Conservation (phyloP, 192 early-diverging fungal species). For the Linnemannia schmuckeri region DNA sequence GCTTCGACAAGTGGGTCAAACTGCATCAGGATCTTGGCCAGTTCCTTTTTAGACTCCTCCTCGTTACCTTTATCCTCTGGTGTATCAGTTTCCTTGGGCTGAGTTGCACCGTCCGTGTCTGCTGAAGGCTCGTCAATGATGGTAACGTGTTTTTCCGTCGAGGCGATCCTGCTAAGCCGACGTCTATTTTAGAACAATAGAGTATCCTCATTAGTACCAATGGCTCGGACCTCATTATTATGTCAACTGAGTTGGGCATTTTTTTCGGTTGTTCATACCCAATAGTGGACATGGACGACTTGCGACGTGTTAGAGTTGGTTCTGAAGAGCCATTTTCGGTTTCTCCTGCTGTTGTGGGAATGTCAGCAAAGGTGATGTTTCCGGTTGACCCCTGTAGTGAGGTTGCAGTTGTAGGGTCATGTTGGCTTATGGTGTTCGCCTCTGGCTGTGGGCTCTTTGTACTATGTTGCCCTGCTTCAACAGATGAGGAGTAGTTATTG, state of each 20-base stretch:
- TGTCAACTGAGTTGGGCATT: background rate
- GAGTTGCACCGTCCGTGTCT: background rate
- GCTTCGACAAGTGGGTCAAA: slow-evolving; percentile 49
- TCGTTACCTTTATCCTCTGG: slow-evolving; percentile 15
- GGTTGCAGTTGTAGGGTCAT: background rate
- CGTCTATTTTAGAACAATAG: slow-evolving; percentile 5
- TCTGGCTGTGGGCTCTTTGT: background rate
- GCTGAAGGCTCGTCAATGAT: slow-evolving; percentile 18
- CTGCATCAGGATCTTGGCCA: slow-evolving; percentile 46
- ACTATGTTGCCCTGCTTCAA: background rate
- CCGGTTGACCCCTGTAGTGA: background rate
- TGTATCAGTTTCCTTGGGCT: background rate
- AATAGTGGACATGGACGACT: slow-evolving; percentile 1
- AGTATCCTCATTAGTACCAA: background rate
- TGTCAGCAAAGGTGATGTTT: background rate
- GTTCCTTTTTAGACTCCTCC: slow-evolving; percentile 35
- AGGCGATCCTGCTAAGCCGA: slow-evolving; percentile 13
- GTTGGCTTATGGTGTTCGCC: background rate
- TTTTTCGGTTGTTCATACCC: background rate
- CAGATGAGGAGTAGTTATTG: background rate
- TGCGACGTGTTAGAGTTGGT: slow-evolving; percentile 10
- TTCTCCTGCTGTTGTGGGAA: background rate
- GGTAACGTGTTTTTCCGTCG: slow-evolving; percentile 49
- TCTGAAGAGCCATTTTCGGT: background rate
- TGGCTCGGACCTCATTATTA: background rate